phyloP scores from a whole-genome alignment of 192 early-diverging fungal genomes.

The Coemansia sp. region DNA sequence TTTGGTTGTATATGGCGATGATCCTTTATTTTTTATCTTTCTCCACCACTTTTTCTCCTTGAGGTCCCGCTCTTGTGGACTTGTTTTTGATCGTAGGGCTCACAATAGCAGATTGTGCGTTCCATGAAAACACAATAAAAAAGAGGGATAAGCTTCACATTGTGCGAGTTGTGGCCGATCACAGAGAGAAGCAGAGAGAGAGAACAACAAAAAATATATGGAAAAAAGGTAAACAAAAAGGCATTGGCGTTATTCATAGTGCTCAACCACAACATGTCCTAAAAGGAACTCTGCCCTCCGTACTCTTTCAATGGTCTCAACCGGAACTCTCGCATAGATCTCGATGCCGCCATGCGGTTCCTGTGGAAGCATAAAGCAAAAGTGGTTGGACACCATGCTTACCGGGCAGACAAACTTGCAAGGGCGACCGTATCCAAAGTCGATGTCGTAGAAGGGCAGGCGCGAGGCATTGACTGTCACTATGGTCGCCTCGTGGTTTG shows the following conservation, averaged over 20 bases:
- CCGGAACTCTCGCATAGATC: neutral
- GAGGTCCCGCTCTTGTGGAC: no score
- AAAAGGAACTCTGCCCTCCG: slow-evolving; percentile 5
- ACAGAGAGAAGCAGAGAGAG: no score
- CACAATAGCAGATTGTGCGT: no score
- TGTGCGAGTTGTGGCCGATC: no score
- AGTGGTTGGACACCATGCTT: neutral
- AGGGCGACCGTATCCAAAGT: slow-evolving; percentile 27
- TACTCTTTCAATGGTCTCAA: neutral
- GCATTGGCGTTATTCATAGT: neutral
- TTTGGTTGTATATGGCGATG: no score
- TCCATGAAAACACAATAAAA: no score
- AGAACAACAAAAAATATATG: no score
- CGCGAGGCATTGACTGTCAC: slow-evolving; percentile 14
- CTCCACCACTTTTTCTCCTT: no score
- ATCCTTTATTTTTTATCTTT: no score
- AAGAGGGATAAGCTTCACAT: no score
- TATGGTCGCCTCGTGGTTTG: neutral
- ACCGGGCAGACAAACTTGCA: slow-evolving; percentile 13
- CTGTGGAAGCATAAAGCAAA: slow-evolving; percentile 12
- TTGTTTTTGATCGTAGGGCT: no score
- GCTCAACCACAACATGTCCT: slow-evolving; percentile 10
- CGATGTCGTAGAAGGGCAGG: slow-evolving; percentile 12
- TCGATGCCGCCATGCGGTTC: slow-evolving; percentile 22
- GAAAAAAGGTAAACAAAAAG: neutral